phyloP scores from a whole-genome alignment of 768 basidiomycete species.

The Pleurotus sapidus region DNA sequence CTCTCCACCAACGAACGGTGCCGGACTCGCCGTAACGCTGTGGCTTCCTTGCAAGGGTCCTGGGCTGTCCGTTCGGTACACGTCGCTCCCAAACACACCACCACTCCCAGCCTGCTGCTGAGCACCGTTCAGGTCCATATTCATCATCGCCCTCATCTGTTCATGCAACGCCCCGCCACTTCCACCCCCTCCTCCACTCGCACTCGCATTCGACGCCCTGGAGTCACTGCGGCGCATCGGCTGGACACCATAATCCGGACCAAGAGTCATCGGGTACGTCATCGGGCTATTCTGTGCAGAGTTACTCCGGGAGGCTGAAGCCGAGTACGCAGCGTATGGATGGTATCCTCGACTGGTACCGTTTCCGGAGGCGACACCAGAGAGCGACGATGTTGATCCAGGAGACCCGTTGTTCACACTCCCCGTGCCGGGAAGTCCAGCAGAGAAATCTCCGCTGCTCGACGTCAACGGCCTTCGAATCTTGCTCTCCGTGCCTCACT shows the following conservation, averaged over 20 bases:
- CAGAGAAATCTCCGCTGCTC: constrained; percentile 33
- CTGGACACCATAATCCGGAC: constrained; percentile 26
- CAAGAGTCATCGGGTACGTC: constrained; percentile 35
- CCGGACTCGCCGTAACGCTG: constrained; percentile 13
- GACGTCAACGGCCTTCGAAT: constrained; percentile 47
- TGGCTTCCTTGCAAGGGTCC: constrained; percentile 24
- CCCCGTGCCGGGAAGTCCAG: constrained; percentile 12
- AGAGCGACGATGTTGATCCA: constrained; percentile 21
- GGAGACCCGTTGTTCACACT: neutral
- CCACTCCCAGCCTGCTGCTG: constrained; percentile 12
- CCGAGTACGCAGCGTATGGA: constrained; percentile 46
- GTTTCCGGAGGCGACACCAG: constrained; percentile 24
- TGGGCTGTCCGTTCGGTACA: constrained; percentile 42
- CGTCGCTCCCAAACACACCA: constrained; percentile 14
- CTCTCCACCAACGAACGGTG: constrained; percentile 15
- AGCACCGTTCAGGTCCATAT: constrained; percentile 25
- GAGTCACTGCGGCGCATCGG: constrained; percentile 24
- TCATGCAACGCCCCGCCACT: constrained; percentile 35
- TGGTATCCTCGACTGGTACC: constrained; percentile 47
- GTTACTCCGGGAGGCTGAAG: constrained; percentile 31
- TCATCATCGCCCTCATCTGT: constrained; percentile 45
- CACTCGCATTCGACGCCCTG: constrained; percentile 32
- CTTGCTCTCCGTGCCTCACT: constrained; percentile 48
- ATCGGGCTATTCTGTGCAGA: constrained; percentile 46
- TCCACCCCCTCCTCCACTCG: constrained; percentile 12